Conservation (phyloP, 257 asterid genomes). For the Solanum appendiculatum region DNA sequence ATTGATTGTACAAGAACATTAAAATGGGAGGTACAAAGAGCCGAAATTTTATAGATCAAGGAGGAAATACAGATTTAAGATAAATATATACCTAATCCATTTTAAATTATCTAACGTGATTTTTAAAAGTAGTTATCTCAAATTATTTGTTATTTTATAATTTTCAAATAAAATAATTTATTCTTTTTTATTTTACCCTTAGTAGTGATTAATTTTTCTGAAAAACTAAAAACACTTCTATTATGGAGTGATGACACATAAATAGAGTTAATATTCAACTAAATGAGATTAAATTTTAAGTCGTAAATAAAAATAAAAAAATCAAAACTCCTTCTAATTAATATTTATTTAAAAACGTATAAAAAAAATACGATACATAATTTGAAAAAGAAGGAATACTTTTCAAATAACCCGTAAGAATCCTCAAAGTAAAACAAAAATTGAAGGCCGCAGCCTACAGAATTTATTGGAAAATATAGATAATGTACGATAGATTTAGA, state of each 20-base stretch:
- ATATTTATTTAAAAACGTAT: not conserved
- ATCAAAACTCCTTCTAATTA: not conserved
- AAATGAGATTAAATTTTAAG: not conserved
- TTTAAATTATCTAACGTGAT: not conserved
- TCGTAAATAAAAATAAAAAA: not conserved
- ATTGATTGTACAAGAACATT: not conserved
- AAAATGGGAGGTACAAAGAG: not conserved
- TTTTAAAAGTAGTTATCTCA: not conserved
- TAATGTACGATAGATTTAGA: not conserved
- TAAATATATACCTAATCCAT: not conserved
- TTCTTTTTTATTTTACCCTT: not conserved
- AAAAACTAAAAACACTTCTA: not conserved
- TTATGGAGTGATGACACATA: not conserved
- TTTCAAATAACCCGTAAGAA: not conserved
- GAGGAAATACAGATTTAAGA: not conserved
- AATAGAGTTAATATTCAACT: not conserved
- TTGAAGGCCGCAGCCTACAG: not conserved
- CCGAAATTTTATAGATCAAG: not conserved
- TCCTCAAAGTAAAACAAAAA: not conserved
- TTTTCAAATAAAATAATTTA: not conserved
- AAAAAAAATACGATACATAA: not conserved
- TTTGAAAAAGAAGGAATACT: not conserved
- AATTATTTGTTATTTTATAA: not conserved
- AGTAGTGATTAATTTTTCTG: not conserved
- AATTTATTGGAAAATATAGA: not conserved